Percentiles rank a stretch among this genome's conserved stretches.
Evolutionary conservation across 345 rosid genomes (phyloP).

Genomic region (Theobroma cacao): DNA sequence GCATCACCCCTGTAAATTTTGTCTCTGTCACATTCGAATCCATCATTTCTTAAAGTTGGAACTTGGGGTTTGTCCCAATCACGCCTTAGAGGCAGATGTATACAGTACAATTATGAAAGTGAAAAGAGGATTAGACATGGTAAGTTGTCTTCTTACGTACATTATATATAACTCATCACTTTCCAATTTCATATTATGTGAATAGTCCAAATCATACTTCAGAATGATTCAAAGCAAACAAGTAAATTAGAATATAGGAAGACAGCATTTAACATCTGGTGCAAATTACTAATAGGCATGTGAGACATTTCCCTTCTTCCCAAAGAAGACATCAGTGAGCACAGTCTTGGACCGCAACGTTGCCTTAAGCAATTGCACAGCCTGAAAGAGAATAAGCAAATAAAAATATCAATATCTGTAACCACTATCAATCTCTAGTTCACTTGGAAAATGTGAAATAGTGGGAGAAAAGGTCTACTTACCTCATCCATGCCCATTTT

Average conservation of each 20-base stretch:
- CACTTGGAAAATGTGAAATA: background rate
- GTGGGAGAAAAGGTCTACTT: background rate
- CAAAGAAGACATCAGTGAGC: slow-evolving; percentile 22
- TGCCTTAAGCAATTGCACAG: background rate
- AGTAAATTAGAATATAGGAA: too few relatives aligned
- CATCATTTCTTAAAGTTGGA: too few relatives aligned
- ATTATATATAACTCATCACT: too few relatives aligned
- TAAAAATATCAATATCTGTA: background rate
- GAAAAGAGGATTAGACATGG: too few relatives aligned
- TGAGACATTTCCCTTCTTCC: background rate
- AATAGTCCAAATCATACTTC: too few relatives aligned
- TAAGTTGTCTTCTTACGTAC: too few relatives aligned
- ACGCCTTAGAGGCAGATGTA: too few relatives aligned
- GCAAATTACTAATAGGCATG: background rate
- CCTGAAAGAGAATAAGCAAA: background rate
- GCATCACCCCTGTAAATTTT: too few relatives aligned
- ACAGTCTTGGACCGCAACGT: slow-evolving; percentile 20
- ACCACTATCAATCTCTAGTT: background rate
- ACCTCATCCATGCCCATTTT: slow-evolving; percentile 15
- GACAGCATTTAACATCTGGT: background rate
- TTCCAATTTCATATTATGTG: too few relatives aligned
- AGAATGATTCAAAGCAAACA: background rate
- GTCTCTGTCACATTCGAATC: too few relatives aligned
- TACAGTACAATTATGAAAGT: too few relatives aligned
- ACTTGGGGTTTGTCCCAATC: too few relatives aligned